phyloP scores from a whole-genome alignment of 352 stramenopile genomes.

The Pythium periplocum region DNA sequence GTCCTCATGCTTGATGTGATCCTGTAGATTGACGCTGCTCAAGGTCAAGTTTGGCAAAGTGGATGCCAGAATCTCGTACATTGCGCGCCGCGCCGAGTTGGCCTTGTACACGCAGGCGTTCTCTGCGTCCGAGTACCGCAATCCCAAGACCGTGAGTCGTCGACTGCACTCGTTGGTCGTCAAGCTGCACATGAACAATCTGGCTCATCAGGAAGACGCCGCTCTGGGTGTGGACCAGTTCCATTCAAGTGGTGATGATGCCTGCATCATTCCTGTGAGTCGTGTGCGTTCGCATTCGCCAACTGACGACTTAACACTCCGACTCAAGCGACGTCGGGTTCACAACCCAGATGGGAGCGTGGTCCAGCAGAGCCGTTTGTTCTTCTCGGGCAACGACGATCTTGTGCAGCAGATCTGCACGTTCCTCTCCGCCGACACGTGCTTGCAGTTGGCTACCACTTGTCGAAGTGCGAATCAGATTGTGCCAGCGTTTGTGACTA shows the following conservation, averaged over 20 bases:
- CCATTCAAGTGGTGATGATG: too few relatives aligned
- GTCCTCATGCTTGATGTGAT: not conserved
- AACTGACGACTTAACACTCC: too few relatives aligned
- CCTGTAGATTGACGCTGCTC: slow-evolving; percentile 23
- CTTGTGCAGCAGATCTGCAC: slow-evolving; percentile 17
- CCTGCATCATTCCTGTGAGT: too few relatives aligned
- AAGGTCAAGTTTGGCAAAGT: slow-evolving; percentile 32
- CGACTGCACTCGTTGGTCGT: slow-evolving; percentile 30
- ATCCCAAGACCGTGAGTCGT: slow-evolving; percentile 25
- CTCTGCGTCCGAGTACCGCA: slow-evolving; percentile 25
- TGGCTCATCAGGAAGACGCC: slow-evolving; percentile 18
- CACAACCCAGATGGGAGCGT: slow-evolving; percentile 1
- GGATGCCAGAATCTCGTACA: slow-evolving; percentile 29
- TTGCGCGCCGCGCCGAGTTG: slow-evolving; percentile 27
- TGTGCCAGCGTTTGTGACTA: slow-evolving; percentile 19
- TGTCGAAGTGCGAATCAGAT: slow-evolving; percentile 5
- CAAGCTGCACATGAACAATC: slow-evolving; percentile 28
- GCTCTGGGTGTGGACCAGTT: slow-evolving; percentile 11
- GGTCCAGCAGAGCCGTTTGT: slow-evolving; percentile 4
- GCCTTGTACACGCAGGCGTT: slow-evolving; percentile 28
- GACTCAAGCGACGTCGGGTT: too few relatives aligned
- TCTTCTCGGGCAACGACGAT: slow-evolving; percentile 21
- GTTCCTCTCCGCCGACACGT: slow-evolving; percentile 15
- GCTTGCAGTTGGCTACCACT: slow-evolving; percentile 14
- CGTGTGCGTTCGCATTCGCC: too few relatives aligned